Conservation (phyloP, 2,329 filamentous ascomycete species). For the Atkinsonella texensis region DNA sequence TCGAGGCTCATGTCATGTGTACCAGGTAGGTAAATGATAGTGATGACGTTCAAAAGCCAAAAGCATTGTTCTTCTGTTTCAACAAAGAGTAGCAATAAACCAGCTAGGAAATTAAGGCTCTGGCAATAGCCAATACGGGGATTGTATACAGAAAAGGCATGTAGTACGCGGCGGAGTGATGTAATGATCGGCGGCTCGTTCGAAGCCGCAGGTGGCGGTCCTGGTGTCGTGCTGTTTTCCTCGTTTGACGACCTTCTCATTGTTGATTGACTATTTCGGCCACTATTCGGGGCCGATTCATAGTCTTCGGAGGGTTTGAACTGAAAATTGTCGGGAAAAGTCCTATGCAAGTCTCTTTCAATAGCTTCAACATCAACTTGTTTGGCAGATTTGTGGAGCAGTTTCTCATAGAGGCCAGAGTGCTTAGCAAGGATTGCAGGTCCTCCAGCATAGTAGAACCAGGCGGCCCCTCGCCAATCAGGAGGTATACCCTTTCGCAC, state of each 20-base stretch:
- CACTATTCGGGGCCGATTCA: conserved; percentile 21
- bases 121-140: conserved; percentile 92
- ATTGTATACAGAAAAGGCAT: conserved; percentile 84
- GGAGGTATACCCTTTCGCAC: conserved; percentile 88
- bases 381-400: conserved; percentile 54
- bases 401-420: conserved; percentile 60
- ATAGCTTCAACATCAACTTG: conserved; percentile 76
- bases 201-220: conserved; percentile 19
- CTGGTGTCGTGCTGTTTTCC: conserved; percentile 22
- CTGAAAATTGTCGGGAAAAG: conserved; percentile 85
- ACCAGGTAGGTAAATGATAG: conserved; percentile 73
- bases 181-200: conserved; percentile 68
- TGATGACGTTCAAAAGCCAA: conserved; percentile 87
- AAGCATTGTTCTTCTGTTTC: conserved; percentile 82
- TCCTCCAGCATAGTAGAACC: conserved; percentile 93
- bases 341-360: conserved; percentile 84
- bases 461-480: conserved; percentile 87
- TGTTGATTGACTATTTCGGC: conserved; percentile 25
- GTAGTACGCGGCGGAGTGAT: conserved; percentile 71
- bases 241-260: conserved; percentile 19
- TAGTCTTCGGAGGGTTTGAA: conserved; percentile 56
- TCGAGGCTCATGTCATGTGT: conserved; percentile 87
- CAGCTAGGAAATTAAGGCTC: conserved; percentile 88
- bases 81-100: conserved; percentile 79
- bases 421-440: conserved; percentile 67